Evolutionary conservation across 176 grass and related monocot genomes (phyloP), one percentile per base, ranked within the genome.

Genomic region (Paspalum vaginatum): DNA sequence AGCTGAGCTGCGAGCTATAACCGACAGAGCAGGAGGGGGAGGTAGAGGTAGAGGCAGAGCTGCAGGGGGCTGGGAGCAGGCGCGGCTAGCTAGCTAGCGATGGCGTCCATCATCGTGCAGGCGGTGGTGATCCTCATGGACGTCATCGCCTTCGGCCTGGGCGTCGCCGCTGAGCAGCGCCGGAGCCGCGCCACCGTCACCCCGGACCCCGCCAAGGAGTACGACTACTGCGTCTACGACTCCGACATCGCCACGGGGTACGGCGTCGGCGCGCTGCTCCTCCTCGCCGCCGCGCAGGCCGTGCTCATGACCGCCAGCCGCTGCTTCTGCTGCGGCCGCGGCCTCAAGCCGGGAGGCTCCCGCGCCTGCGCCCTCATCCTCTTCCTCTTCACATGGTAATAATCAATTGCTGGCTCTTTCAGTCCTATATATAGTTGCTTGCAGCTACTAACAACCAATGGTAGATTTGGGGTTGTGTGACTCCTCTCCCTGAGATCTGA

Each of bases 251-350:
- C 95, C 47, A 98, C 95, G 8, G 92, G 95, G 4, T 90, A 87
- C 73, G 95, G 92, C 69, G 84, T 87, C 68, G 92, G 95, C 50
- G 90, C 95, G 74, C 84, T 98, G 2, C 80, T 98, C 72, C 84
- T 98, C 39, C 83, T 98, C 50, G 67, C 88, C 17, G 65, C 82
- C 47, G 79, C 88, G 56, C 95, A 98, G 85, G 65, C 58, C 68
- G 21, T 95, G 32, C 40, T 98, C 72, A 89, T 88, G 90, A 61
- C 67, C 60, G 83, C 72, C 56, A 98, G 92, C 86, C 72, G 75
- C 0, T 98, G 96, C 88, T 98, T 91, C 92, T 98, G 90, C 88
- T 98, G 90, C 68, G 96, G 96, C 2, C 83, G 83, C n/a, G 88
- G 84, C 0, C 88, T 98, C 65, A 91, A 91, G 80, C 96, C 90